Base-by-base conservation (phyloP, 2,329 filamentous ascomycete species). In the Penicillium palitans region DNA sequence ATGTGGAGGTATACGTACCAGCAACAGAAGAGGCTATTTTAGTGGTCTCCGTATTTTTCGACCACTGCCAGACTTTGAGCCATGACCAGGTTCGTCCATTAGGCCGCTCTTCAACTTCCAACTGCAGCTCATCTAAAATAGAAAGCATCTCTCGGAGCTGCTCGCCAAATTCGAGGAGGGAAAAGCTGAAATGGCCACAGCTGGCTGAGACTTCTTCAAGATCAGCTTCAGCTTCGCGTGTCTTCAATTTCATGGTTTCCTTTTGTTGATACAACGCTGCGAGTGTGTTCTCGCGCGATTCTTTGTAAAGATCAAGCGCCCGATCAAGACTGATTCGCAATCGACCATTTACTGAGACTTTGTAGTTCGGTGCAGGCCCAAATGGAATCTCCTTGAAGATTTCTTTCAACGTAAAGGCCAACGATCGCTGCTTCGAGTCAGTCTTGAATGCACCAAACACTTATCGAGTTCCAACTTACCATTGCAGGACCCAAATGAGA, bases 161-260 rank as follows among this genome's bases (percentile, higher is more conserved):
- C 70, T 96, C 90, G 0, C 91, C 93, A 70, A 98, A 93, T 65
- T 95, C 90, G 62, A 95, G 85, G 27, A 99, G 80, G 44, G 90
- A 96, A 72, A 95, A 97, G 70, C 90, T 93, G 71, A 98, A 99
- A 75, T 98, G 93, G 0, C 95, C 93, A 70, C 95, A 99, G 57
- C 93, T 96, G n/a, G 95, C 93, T 41, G 93, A 93, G 12, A 98
- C 93, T 74, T 99, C 95, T 73, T 99, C 95, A 57, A 96, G 92
- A 73, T 98, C 95, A 2, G 93, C 95, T 70, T 96, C 89, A 9
- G 93, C 83, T 61, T 89, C 89, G 52, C 91, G 83, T 0, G 89
- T 87, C 48, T 86, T 83, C 3, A 86, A 80, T 58, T 85, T 66
- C 61, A 71, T 85, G 40, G 92, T 81, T 66, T 92, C 87, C 60